Evolutionary conservation across 2,329 filamentous ascomycete species (phyloP).

Genomic region (Pleomassaria siparia): DNA sequence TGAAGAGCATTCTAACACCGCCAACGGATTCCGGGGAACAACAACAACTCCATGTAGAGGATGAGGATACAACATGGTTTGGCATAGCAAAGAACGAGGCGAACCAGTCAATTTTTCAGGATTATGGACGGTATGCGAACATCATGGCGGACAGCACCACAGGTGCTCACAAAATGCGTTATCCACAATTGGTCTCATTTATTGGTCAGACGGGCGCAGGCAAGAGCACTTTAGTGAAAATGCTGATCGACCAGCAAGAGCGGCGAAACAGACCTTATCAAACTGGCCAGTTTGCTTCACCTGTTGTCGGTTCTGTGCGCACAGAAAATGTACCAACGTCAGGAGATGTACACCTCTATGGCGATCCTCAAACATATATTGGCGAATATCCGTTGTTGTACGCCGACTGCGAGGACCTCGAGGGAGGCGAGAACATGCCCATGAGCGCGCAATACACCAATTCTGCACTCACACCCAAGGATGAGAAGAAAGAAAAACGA

Average conservation of each 20-base stretch:
- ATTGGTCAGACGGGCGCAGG: slow-evolving; percentile 49
- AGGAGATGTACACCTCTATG: slow-evolving; percentile 55
- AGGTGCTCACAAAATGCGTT: not conserved
- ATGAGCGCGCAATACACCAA: slow-evolving; percentile 8
- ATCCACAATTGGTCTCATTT: slow-evolving; percentile 36
- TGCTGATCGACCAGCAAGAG: slow-evolving; percentile 46
- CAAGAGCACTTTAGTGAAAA: slow-evolving; percentile 54
- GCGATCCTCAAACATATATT: slow-evolving; percentile 47
- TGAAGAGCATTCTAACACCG: slow-evolving; percentile 12
- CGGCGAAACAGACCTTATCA: not conserved
- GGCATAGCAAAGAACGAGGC: slow-evolving; percentile 10
- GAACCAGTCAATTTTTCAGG: slow-evolving; percentile 10
- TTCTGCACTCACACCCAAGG: not conserved
- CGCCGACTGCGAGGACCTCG: slow-evolving; percentile 56
- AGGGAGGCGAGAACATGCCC: slow-evolving; percentile 50
- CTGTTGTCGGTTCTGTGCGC: slow-evolving; percentile 48
- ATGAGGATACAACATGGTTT: slow-evolving; percentile 25
- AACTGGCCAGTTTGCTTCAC: slow-evolving; percentile 35
- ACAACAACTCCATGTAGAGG: slow-evolving; percentile 15
- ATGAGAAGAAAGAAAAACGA: not conserved
- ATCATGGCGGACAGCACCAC: slow-evolving; percentile 10
- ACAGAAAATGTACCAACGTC: slow-evolving; percentile 49
- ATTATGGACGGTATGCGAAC: slow-evolving; percentile 14
- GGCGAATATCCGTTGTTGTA: slow-evolving; percentile 47
- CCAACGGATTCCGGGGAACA: slow-evolving; percentile 4